Evolutionary conservation across 495 filamentous ascomycete genomes (phyloP).

Genomic region (Penicillium bovifimosum): DNA sequence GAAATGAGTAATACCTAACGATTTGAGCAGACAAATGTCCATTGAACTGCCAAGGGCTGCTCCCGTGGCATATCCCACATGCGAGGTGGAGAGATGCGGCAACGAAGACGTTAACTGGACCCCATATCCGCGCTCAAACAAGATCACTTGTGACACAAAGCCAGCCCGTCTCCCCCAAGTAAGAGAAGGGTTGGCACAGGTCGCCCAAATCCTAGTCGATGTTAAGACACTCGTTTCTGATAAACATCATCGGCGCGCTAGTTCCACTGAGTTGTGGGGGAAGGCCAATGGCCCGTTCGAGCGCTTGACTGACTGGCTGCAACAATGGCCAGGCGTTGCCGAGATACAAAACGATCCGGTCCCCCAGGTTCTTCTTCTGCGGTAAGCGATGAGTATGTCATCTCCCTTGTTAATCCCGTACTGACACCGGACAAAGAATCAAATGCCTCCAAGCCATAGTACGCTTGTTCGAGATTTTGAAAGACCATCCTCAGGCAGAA

Average conservation of each 20-base stretch:
- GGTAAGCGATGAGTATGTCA: slow-evolving; percentile 25
- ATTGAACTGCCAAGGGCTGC: slow-evolving; percentile 23
- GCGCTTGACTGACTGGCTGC: slow-evolving; percentile 25
- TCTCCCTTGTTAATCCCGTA: background rate
- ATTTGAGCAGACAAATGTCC: slow-evolving; percentile 27
- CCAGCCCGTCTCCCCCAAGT: slow-evolving; percentile 30
- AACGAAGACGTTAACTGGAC: slow-evolving; percentile 27
- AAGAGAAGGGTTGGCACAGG: slow-evolving; percentile 17
- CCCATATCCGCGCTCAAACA: slow-evolving; percentile 38
- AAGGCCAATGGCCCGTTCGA: slow-evolving; percentile 18
- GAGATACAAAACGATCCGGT: slow-evolving; percentile 21
- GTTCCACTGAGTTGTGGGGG: slow-evolving; percentile 17
- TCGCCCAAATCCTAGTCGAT: slow-evolving; percentile 25
- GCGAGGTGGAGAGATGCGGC: slow-evolving; percentile 12
- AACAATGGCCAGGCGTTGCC: slow-evolving; percentile 18
- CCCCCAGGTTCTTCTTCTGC: slow-evolving; percentile 34
- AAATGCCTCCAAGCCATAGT: slow-evolving; percentile 27
- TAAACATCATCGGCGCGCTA: slow-evolving; percentile 11
- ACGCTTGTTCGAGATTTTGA: slow-evolving; percentile 20
- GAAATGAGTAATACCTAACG: slow-evolving; percentile 6
- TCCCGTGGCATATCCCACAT: slow-evolving; percentile 19
- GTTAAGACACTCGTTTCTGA: slow-evolving; percentile 28
- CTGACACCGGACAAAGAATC: slow-evolving; percentile 21
- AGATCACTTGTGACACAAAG: slow-evolving; percentile 24
- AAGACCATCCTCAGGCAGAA: slow-evolving; percentile 15